These are phyloP conservation scores for Nicotiana tomentosiformis DNA, from an alignment of 257 asterid species.

Conservation along the genomic window DNA sequence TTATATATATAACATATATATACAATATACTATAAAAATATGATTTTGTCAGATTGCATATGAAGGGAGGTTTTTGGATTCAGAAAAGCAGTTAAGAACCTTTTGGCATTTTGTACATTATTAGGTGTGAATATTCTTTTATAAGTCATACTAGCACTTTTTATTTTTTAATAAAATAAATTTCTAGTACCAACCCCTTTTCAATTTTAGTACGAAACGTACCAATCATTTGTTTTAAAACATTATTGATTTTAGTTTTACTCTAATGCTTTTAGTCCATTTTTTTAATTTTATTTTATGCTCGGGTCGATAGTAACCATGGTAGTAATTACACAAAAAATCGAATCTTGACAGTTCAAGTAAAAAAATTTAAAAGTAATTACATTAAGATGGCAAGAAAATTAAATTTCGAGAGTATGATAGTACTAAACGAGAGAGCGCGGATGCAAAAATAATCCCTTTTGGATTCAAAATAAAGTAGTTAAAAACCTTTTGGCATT, in stretches of 20 bases:
- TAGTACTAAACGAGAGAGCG: no score
- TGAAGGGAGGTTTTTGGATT: neutral
- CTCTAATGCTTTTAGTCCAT: neutral
- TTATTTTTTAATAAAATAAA: no score
- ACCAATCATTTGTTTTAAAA: neutral
- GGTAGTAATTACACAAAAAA: no score
- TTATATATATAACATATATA: no score
- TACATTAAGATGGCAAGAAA: no score
- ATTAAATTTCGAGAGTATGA: no score
- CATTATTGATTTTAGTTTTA: neutral
- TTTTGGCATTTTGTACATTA: conserved; percentile 2
- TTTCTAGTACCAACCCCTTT: neutral
- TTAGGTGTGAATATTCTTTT: neutral
- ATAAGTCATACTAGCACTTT: neutral
- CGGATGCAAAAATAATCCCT: no score
- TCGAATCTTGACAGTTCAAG: no score
- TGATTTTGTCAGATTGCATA: conserved; percentile 8
- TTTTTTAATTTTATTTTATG: no score
- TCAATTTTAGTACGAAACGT: neutral
- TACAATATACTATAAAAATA: neutral
- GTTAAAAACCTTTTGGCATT: neutral
- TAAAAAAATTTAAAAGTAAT: no score
- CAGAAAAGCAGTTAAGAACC: neutral
- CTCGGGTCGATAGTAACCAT: no score
- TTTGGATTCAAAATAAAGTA: neutral